Evolutionary conservation across 352 stramenopile species (phyloP), one percentile per base, ranked within the genome.

Genomic region (Thraustotheca clavata): DNA sequence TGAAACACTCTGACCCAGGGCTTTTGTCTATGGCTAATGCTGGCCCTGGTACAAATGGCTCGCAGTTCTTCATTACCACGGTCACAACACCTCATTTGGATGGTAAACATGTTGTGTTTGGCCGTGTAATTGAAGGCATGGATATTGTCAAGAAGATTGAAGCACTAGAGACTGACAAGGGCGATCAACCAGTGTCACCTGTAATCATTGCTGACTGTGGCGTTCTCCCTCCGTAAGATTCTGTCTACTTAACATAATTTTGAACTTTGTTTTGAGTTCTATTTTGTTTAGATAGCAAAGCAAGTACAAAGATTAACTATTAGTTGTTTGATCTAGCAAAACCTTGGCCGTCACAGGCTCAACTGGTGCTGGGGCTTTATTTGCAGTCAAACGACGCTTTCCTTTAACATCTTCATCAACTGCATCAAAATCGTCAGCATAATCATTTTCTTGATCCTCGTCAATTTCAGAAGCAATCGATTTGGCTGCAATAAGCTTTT

Each of bases 101-200:
- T 71, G 92, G 89, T 69, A 98, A 98, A 78, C 97, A 99, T 85
- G 93, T 98, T 35, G 97, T 99, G 5, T 99, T 99, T 75, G 96
- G 96, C 38, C 84, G 88, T 66, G 90, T 97, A 9, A 75, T 96
- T 24, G 86, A 96, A 35, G 89, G 91, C 41, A 86, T 94, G 68
- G 88, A 97, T 65, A 68, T 98, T 54, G 80, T 98, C 22, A 89
- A 94, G 75, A 82, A 76, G 59, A 83, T 98, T 61, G 98, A 99
- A 72, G 73, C 73, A 34, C 67, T 87, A n/a, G 74, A 95, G 36
- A 96, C 80, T 40, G 89, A 92, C 69, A 76, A 85, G 59, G 81
- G 76, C 61, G 93, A 99, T 77, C 98, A 98, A 74, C 95, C 96
- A 6, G 61, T 76, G 46, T 68, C 87, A 40, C 73, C 95, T 60